Conservation (phyloP, 2,329 filamentous ascomycete genomes). For the Calonectria hongkongensis region DNA sequence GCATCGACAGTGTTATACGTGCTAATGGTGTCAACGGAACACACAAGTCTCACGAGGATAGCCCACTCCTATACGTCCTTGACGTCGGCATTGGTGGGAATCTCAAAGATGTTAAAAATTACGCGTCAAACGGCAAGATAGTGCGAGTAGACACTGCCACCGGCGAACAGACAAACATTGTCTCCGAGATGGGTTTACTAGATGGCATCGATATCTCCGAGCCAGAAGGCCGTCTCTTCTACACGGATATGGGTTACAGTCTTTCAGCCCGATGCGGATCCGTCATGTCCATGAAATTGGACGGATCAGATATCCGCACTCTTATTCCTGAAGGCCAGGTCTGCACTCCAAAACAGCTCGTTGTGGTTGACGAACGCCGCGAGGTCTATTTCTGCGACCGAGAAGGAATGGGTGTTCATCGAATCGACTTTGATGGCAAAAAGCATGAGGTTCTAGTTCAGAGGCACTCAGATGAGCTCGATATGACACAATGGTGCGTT, state of each 20-base stretch:
- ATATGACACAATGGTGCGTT: slow-evolving; percentile 9
- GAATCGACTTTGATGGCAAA: slow-evolving; percentile 3
- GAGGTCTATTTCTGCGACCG: slow-evolving; percentile 5
- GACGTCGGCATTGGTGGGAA: slow-evolving; percentile 3
- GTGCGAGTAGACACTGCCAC: neutral
- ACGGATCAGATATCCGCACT: neutral
- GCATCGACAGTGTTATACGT: neutral
- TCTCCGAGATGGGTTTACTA: neutral
- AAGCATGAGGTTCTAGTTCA: neutral
- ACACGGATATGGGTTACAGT: neutral
- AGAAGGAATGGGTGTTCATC: slow-evolving; percentile 1
- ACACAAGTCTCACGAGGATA: neutral
- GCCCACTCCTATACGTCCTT: neutral
- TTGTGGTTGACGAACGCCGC: neutral
- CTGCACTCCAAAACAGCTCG: slow-evolving; percentile 1
- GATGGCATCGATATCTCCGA: neutral
- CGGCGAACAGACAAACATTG: neutral
- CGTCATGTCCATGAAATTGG: slow-evolving; percentile 6
- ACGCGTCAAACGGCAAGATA: neutral
- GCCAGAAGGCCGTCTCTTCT: neutral
- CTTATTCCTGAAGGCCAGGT: neutral
- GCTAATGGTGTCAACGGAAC: neutral
- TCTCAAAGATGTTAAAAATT: neutral
- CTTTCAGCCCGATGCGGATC: neutral
- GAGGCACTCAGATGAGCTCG: neutral